Base-by-base conservation (phyloP, 108 stramenopile species). In the Bacterosira constricta region DNA sequence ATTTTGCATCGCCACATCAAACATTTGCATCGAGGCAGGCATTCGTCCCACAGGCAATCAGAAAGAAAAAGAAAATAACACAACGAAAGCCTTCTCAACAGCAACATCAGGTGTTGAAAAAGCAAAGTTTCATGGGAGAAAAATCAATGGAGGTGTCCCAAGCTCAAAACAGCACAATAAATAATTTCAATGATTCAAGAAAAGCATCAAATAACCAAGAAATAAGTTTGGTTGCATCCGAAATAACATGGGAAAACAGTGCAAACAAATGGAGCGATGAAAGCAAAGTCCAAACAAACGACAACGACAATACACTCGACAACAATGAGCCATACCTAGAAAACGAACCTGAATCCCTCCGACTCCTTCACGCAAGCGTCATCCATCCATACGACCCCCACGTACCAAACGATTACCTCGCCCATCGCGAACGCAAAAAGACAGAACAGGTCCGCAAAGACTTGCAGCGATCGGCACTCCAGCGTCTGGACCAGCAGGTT, bases 321-420 rank as follows among this genome's bases (percentile, higher is more conserved):
- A 21, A 56, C 45, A 31, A 52, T 9, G 68, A 69, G 41, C 73
- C 68, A 9, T 61, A 68, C 30, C 29, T 73, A 38, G 67, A 80
- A 62, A 69, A 74, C 59, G 82, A 83, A 61, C 72, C 81, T 7
- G 57, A 70, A 9, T 50, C 42, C 23, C 34, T 81, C 6, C 82
- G 83, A n/a, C 71, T 62, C 10, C 59, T 82, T 3, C 81, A 85
- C 49, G 81, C 55, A 7, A 59, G 72, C 26, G 73, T 82, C 15
- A 66, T 39, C 11, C 34, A 88, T 66, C 77, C 70, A 3, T 94
- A 90, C 66, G 83, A 94, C 75, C 93, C 93, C 5, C 75, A 77
- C 39, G 66, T 89, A 23, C 93, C 93, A 6, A 94, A 94, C 66
- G 93, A 94, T 73, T 81, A 91, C 63, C 75, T 94, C 52, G 83